A percentile compares a stretch with the other conserved stretches of the same genome.
Evolutionary conservation across 2,329 filamentous ascomycete genomes (phyloP).

Genomic region (Triangularia setosa): DNA sequence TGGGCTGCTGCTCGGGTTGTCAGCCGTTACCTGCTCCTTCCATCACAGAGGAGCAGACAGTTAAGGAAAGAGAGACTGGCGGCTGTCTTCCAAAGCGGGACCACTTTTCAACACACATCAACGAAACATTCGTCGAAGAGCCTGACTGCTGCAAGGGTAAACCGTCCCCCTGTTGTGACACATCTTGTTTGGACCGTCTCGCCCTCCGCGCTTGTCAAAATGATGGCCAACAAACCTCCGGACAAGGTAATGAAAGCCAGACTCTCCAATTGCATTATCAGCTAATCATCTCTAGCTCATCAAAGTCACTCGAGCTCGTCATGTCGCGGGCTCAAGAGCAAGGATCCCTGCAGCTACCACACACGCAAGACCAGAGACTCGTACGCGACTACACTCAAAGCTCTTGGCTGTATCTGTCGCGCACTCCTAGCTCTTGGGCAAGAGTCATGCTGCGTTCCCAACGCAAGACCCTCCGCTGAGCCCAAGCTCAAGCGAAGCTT

Average conservation of each 20-base stretch:
- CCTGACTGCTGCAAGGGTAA: constrained; percentile 42
- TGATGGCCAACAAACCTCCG: constrained; percentile 7
- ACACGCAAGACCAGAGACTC: constrained; percentile 31
- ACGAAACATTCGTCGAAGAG: neutral
- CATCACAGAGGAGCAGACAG: neutral
- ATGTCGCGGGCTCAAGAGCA: neutral
- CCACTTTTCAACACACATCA: neutral
- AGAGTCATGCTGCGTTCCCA: constrained; percentile 45
- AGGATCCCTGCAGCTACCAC: constrained; percentile 37
- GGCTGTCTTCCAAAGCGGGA: neutral
- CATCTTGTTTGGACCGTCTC: constrained; percentile 41
- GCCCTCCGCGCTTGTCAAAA: constrained; percentile 39
- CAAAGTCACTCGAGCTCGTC: neutral
- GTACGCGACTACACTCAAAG: constrained; percentile 42
- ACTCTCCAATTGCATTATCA: no score
- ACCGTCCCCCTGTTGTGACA: constrained; percentile 39
- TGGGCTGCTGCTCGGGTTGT: neutral
- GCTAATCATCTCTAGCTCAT: neutral
- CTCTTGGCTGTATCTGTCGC: constrained; percentile 52
- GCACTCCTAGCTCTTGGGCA: constrained; percentile 48
- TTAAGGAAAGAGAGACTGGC: neutral
- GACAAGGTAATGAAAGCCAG: neutral
- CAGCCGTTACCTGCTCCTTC: neutral
- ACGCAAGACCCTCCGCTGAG: no score
- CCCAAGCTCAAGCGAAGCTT: neutral